Percentiles rank a stretch among this genome's conserved stretches.
Evolutionary conservation across 139 green algal genomes (phyloP).

Genomic region (Limnomonas spitsbergensis): DNA sequence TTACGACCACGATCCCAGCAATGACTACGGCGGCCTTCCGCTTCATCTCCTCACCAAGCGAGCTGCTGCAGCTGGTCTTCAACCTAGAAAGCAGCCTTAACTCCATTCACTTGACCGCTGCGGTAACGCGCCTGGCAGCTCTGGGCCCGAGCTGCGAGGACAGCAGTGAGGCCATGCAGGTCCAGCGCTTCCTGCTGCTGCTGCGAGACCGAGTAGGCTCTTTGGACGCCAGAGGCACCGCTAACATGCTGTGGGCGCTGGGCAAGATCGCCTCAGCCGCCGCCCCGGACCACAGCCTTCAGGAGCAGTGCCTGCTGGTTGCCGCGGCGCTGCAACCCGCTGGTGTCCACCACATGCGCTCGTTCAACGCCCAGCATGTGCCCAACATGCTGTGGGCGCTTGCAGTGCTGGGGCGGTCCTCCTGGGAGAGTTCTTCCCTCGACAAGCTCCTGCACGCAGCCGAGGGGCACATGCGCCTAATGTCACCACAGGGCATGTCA

Average conservation of each 20-base stretch:
- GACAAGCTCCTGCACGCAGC: background rate
- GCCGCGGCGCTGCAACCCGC: background rate
- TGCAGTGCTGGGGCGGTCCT: background rate
- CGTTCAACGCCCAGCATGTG: constrained; percentile 8
- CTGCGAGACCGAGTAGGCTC: background rate
- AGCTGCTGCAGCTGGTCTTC: background rate
- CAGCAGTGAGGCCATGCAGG: background rate
- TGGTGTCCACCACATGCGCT: background rate
- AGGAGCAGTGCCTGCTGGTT: background rate
- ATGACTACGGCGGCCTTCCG: no score
- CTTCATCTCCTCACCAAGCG: background rate
- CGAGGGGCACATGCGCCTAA: background rate
- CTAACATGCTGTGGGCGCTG: constrained; percentile 11
- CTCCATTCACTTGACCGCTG: constrained; percentile 11
- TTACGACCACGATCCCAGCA: no score
- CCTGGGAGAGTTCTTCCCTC: background rate
- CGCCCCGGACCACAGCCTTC: background rate
- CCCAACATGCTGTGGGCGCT: constrained; percentile 12
- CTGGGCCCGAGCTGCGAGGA: background rate
- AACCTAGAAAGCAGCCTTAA: background rate
- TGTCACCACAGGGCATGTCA: background rate
- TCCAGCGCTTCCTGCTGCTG: constrained; percentile 1
- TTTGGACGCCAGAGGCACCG: background rate
- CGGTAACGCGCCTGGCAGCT: background rate
- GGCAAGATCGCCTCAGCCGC: background rate